Conservation (phyloP, 2,329 filamentous ascomycete species). For the Cytospora mali region DNA sequence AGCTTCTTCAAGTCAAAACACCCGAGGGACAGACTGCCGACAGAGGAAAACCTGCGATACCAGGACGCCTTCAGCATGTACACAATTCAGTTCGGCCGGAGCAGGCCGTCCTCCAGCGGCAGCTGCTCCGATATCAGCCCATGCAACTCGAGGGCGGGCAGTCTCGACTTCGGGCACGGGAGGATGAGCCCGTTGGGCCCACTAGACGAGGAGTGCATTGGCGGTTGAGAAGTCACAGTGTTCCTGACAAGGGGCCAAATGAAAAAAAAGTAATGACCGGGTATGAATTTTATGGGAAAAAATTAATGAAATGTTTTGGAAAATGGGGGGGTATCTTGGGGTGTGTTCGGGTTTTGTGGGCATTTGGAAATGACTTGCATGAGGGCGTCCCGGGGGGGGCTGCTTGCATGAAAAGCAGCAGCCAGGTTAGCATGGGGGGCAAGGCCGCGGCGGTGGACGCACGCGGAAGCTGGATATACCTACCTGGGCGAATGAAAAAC, state of each 20-base stretch:
- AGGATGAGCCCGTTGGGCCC: background rate
- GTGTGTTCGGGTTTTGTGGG: background rate
- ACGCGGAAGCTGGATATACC: too few relatives aligned
- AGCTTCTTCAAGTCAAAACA: slow-evolving; percentile 35
- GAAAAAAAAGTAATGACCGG: background rate
- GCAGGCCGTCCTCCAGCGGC: slow-evolving; percentile 25
- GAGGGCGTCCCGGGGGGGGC: background rate
- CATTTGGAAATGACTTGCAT: slow-evolving; percentile 1
- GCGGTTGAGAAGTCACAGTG: too few relatives aligned
- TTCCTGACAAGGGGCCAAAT: too few relatives aligned
- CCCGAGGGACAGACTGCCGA: slow-evolving; percentile 50
- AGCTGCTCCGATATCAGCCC: slow-evolving; percentile 45
- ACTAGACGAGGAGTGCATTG: background rate
- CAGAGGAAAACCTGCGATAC: slow-evolving; percentile 48
- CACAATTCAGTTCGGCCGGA: slow-evolving; percentile 49
- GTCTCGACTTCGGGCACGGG: slow-evolving; percentile 33
- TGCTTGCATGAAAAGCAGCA: background rate
- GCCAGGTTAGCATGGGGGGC: too few relatives aligned
- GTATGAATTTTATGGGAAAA: background rate
- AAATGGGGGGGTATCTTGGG: background rate
- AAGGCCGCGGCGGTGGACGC: too few relatives aligned
- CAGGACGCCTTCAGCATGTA: slow-evolving; percentile 51
- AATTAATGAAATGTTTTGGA: background rate
- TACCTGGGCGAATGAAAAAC: too few relatives aligned
- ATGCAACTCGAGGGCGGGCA: slow-evolving; percentile 45